phyloP scores from a whole-genome alignment of 345 rosid species.

The Angophora floribunda region DNA sequence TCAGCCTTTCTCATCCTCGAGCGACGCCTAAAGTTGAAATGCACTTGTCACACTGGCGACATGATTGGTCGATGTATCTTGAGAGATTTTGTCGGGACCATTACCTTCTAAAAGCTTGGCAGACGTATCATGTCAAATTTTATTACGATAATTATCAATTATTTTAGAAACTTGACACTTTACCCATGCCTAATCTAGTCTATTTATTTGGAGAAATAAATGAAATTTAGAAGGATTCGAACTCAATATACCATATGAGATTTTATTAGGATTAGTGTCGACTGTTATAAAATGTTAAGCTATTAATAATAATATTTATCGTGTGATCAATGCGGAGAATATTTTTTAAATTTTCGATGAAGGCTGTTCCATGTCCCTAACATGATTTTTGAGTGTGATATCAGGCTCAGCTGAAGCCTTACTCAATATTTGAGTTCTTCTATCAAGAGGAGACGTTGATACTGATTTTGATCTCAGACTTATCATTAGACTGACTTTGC shows the following conservation, averaged over 20 bases:
- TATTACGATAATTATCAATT: no score
- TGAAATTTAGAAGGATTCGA: no score
- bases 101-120: no score
- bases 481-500: accelerated
- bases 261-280: no score
- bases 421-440: neutral
- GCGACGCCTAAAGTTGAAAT: neutral
- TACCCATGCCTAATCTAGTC: no score
- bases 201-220: no score
- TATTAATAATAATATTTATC: no score
- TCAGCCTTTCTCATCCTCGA: neutral
- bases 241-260: no score
- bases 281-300: no score
- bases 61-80: neutral
- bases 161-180: no score
- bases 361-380: neutral
- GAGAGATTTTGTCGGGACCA: no score
- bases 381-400: neutral
- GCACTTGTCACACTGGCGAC: neutral
- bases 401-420: accelerated
- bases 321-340: neutral
- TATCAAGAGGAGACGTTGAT: neutral
- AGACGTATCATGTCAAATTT: no score
- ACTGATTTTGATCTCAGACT: accelerated
- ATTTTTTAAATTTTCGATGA: neutral